Evolutionary conservation across 2,329 filamentous ascomycete genomes (phyloP), one percentile per base, ranked within the genome.

Genomic region (Cercospora janseana): DNA sequence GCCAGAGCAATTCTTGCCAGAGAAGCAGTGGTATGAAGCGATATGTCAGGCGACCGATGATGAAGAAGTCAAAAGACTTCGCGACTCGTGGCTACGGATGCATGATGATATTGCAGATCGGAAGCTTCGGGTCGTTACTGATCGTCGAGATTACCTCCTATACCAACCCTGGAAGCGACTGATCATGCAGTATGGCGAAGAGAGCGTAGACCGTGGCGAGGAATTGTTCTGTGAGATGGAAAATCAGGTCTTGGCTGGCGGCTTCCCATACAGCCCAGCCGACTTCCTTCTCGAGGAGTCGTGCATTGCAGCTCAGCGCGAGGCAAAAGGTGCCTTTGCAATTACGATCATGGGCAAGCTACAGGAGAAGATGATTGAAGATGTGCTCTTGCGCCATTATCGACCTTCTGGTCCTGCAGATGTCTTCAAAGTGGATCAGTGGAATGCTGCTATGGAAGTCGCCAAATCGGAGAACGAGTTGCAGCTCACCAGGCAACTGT

Each of bases 1-100:
- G 35, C 35, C 20, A n/a, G 35, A 8, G 9, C 82, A 29, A n/a
- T 43, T 31, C 6, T 12, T 43, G 13, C 40, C 16, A 13, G 15
- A 20, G 27, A 29, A 16, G 15, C 15, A 8, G 8, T 43, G 40
- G 16, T 9, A 15, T 21, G 9, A 20, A 13, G 15, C 7, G 2
- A 43, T 43, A 6, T 6, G 4, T 3, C 9, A 21, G 2, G 18
- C 13, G 8, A 27, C 6, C 8, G 40, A 20, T 12, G 35, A 21
- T 21, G 26, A 28, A 12, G 40, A 31, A n/a, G 12, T 18, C 1
- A 6, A 27, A 31, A 16, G 3, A 23, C 34, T 38, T n/a, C 34
- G 24, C 13, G 10, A 4, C 18, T 9, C 15, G 10, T 13, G 34
- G 18, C 10, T 2, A 10, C 8, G 4, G 1, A 31, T 31, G 27